Evolutionary conservation across 805 yeast species (phyloP).

Genomic region (Candida stauntonica): DNA sequence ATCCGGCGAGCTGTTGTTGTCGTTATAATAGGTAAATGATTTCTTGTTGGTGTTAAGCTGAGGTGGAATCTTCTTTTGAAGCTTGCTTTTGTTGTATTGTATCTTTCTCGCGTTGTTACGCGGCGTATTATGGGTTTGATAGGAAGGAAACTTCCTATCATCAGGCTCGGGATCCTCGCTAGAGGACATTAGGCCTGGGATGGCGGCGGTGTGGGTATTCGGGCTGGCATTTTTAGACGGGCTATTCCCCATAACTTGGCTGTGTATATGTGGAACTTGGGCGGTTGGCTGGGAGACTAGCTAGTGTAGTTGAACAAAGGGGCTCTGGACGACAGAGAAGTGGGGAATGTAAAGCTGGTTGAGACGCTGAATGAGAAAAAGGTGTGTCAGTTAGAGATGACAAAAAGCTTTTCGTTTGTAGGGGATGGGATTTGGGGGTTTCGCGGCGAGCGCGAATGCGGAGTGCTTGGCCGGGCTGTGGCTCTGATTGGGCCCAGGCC

Average conservation of each 20-base stretch:
- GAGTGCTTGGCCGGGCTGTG: too few species aligned
- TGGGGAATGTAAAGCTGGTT: too few species aligned
- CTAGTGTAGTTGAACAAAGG: not conserved
- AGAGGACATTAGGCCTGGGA: slow-evolving; percentile 30
- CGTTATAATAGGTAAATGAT: slow-evolving; percentile 18
- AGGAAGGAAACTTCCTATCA: slow-evolving; percentile 44
- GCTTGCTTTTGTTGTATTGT: slow-evolving; percentile 20
- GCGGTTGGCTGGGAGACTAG: not conserved
- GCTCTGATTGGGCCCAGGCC: too few species aligned
- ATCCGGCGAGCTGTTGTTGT: slow-evolving; percentile 4
- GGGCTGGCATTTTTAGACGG: slow-evolving; percentile 45
- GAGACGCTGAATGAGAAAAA: not conserved
- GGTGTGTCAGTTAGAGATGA: too few species aligned
- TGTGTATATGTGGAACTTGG: slow-evolving; percentile 2
- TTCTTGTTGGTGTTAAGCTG: slow-evolving; percentile 4
- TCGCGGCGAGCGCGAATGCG: too few species aligned
- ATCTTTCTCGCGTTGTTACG: slow-evolving; percentile 18
- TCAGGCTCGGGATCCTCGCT: slow-evolving; percentile 41
- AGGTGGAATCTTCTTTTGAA: slow-evolving; percentile 14
- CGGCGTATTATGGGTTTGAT: slow-evolving; percentile 18
- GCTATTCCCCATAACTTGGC: slow-evolving; percentile 54
- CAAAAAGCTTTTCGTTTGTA: too few species aligned
- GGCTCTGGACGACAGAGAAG: not conserved
- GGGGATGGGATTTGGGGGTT: too few species aligned
- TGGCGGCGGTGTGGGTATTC: slow-evolving; percentile 29